These are phyloP conservation scores for Trichoderma afroharzianum DNA, from an alignment of 2,329 filamentous ascomycete species.

Conservation along the genomic window DNA sequence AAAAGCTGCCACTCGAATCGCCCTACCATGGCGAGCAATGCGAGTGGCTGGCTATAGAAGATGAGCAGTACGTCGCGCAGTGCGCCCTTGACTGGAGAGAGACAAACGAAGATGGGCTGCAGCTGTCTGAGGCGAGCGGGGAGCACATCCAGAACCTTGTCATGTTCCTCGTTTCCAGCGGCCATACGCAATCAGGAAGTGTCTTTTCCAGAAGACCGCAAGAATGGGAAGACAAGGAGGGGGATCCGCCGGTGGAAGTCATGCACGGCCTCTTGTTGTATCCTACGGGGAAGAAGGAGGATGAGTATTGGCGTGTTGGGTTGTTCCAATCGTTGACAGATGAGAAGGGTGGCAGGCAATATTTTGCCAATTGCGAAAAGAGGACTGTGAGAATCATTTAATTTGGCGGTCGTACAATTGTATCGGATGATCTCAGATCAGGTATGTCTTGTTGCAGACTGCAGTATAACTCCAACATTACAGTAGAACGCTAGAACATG, in stretches of 20 bases:
- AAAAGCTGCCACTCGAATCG: not conserved
- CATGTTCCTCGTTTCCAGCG: not conserved
- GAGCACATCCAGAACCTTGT: not conserved
- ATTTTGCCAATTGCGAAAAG: not conserved
- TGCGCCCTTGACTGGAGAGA: slow-evolving; percentile 3
- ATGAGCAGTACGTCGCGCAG: not conserved
- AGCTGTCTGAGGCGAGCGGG: not conserved
- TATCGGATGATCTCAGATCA: not conserved
- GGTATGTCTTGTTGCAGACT: not conserved
- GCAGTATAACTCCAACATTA: not conserved
- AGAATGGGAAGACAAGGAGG: not conserved
- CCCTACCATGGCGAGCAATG: not conserved
- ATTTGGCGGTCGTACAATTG: not conserved
- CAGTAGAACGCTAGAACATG: not conserved
- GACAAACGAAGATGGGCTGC: not conserved
- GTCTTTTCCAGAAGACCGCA: not conserved
- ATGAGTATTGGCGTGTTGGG: not conserved
- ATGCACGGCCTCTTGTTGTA: not conserved
- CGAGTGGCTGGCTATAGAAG: slow-evolving; percentile 5
- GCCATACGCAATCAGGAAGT: not conserved
- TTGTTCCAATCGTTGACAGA: not conserved
- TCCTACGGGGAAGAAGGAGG: not conserved
- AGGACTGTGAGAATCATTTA: not conserved
- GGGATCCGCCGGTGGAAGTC: not conserved
- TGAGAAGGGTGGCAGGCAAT: not conserved